A percentile compares a stretch with the other conserved stretches of the same genome.
phyloP scores from a whole-genome alignment of 2,329 filamentous ascomycete species.

The Fusarium burgessii region DNA sequence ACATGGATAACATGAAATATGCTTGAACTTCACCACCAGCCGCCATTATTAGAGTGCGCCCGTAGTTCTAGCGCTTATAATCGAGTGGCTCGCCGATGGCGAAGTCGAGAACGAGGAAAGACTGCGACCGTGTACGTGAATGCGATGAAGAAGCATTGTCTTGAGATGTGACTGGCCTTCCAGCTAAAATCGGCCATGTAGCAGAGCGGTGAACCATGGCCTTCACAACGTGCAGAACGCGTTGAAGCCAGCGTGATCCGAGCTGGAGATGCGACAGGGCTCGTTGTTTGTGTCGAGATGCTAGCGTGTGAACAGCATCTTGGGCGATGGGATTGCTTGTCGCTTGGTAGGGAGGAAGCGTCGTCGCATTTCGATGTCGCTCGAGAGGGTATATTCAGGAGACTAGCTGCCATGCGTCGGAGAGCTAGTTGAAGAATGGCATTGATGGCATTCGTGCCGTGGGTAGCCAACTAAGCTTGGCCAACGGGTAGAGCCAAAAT shows the following conservation, averaged over 20 bases:
- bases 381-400: neutral
- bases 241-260: neutral
- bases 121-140: too few relatives aligned
- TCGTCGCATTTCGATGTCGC: neutral
- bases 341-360: neutral
- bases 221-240: too few relatives aligned
- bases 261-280: neutral
- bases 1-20: neutral
- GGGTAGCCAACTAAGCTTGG: too few relatives aligned
- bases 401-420: neutral
- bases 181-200: too few relatives aligned
- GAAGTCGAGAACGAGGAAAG: too few relatives aligned
- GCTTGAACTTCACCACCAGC: neutral
- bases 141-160: too few relatives aligned
- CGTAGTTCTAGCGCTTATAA: neutral
- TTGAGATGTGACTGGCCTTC: too few relatives aligned
- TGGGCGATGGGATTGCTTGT: neutral
- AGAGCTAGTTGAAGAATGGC: neutral
- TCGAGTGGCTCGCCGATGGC: too few relatives aligned
- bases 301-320: neutral
- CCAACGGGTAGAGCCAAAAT: neutral
- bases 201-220: too few relatives aligned
- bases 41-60: neutral
- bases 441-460: neutral
- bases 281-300: neutral